Evolutionary conservation across 805 yeast genomes (phyloP), one percentile per base, ranked within the genome.

Genomic region (Cyberlindnera samutprakarnensis): DNA sequence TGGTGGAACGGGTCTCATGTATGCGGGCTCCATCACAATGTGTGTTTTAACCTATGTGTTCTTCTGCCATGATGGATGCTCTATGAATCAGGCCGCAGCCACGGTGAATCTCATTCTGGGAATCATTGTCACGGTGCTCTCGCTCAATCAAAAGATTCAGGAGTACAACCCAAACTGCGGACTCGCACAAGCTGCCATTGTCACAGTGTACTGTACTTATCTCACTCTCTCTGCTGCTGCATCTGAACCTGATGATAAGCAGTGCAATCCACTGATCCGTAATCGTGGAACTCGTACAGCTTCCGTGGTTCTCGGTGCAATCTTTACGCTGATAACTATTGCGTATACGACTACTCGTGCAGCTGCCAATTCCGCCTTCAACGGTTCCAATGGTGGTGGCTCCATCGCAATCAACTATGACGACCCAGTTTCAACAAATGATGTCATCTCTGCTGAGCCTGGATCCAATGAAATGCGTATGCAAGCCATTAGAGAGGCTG

Each of bases 271-370:
- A 10, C 65, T 92, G 39, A 76, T 90, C 13, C 72, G 97, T 44
- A 83, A 94, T 6, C 68, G 74, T 33, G 95, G 96, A 4, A 87
- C 98, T 1, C 72, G 97, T 47, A 86, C 94, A 3, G 75, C 86
- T 14, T 81, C 94, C 38, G 78, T 88, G 33, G 72, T 92, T 2
- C 52, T 92, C 32, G 97, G 97, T 13, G 96, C 97, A 0, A 60
- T 87, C 13, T 87, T 94, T 63, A 92, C 99, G 0, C 86, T 92
- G 51, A 67, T 85, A 32, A 96, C 99, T 0, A 83, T 92, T 41
- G 96, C 96, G 0, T 94, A 92, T 54, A 92, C 98, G 2, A 92
- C 98, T 0, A 87, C 96, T 1, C 72, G 97, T 42, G 98, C 97
- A 1, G 98, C 96, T 5, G 87, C 90, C 3, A 78, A 77, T 37